Evolutionary conservation across 306 rosid genomes (phyloP).

Genomic region (Cyclanthera cordifolia): DNA sequence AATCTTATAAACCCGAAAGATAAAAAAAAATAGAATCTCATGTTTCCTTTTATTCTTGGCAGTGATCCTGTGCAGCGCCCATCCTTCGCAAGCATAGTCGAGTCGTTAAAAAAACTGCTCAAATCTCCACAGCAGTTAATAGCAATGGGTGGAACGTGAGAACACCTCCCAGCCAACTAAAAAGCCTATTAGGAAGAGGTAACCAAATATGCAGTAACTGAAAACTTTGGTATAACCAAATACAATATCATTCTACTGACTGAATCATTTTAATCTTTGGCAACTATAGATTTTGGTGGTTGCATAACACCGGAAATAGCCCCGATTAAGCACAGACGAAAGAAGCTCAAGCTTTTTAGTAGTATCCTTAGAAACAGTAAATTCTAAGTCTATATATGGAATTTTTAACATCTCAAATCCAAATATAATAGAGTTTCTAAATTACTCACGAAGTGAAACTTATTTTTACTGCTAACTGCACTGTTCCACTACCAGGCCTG

Average conservation of each 20-base stretch:
- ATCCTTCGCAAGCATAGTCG: conserved; percentile 49
- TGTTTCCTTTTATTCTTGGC: conserved; percentile 14
- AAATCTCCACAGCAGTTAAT: conserved; percentile 64
- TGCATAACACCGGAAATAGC: conserved; percentile 14
- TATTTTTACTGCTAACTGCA: conserved; percentile 9
- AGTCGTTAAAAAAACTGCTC: conserved; percentile 70
- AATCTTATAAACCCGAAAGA: too few relatives aligned
- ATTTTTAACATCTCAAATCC: conserved; percentile 2
- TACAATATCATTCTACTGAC: conserved; percentile 16
- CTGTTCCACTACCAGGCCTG: neutral
- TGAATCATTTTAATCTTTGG: conserved; percentile 21
- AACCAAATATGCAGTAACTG: conserved; percentile 17
- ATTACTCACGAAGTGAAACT: conserved; percentile 6
- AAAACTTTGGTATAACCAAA: conserved; percentile 6
- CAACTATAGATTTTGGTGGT: conserved; percentile 22
- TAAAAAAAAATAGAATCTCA: neutral
- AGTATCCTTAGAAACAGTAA: neutral
- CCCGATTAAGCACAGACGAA: neutral
- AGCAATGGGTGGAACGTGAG: conserved; percentile 33
- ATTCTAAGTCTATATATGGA: neutral
- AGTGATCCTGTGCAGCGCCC: conserved; percentile 80
- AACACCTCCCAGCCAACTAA: conserved; percentile 14
- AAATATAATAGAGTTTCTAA: conserved; percentile 5
- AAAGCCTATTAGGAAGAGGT: conserved; percentile 17
- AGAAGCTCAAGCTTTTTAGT: conserved; percentile 5